These are phyloP conservation scores for Gamsiella multidivaricata DNA, from an alignment of 192 early-diverging fungal genomes.

Conservation along the genomic window DNA sequence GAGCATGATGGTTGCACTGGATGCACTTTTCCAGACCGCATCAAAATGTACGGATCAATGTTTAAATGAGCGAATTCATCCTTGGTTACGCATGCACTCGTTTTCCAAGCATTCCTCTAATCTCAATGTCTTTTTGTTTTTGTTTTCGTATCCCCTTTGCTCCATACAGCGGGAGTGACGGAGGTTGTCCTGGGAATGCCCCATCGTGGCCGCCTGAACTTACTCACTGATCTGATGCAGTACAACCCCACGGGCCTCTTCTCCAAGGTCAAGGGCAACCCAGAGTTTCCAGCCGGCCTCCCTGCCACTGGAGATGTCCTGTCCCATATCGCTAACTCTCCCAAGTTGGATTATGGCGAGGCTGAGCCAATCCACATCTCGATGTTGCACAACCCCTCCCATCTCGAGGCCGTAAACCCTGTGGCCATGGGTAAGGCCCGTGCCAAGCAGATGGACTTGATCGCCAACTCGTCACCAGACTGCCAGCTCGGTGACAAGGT, in stretches of 20 bases:
- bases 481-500: slow-evolving; percentile 94
- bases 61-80: neutral
- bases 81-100: neutral
- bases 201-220: slow-evolving; percentile 94
- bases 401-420: slow-evolving; percentile 96
- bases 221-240: slow-evolving; percentile 89
- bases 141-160: slow-evolving; percentile 8
- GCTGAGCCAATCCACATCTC: slow-evolving; percentile 80
- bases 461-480: slow-evolving; percentile 67
- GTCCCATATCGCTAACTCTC: slow-evolving; percentile 84
- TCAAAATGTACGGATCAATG: slow-evolving; percentile 55
- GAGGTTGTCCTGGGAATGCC: slow-evolving; percentile 96
- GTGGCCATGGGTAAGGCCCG: slow-evolving; percentile 96
- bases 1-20: slow-evolving; percentile 92
- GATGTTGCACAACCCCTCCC: slow-evolving; percentile 96
- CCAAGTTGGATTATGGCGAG: slow-evolving; percentile 78
- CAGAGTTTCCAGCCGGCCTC: slow-evolving; percentile 84
- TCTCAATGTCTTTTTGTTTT: neutral
- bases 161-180: slow-evolving; percentile 72
- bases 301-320: slow-evolving; percentile 92
- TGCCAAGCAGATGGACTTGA: slow-evolving; percentile 89
- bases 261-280: slow-evolving; percentile 93
- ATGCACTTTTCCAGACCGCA: slow-evolving; percentile 84
- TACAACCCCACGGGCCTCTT: slow-evolving; percentile 86
- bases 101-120: neutral